These are phyloP conservation scores for Gossypium raimondii DNA, from an alignment of 345 rosid genomes.

Conservation along the genomic window DNA sequence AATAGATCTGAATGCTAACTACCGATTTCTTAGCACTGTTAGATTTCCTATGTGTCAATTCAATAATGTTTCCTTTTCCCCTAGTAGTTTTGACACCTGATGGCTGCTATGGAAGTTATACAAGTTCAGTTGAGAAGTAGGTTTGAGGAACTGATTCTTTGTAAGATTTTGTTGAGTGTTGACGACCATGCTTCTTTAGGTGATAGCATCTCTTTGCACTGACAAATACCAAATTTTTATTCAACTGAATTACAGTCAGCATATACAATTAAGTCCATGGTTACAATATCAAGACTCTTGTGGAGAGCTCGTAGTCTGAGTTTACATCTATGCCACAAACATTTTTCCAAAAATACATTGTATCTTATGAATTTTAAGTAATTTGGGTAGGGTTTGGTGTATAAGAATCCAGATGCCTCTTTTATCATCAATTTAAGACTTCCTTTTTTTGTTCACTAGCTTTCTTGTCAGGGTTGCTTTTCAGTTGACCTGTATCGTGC, in stretches of 20 bases:
- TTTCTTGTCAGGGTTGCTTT: background rate
- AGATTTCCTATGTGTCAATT: background rate
- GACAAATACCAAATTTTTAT: background rate
- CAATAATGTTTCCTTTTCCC: background rate
- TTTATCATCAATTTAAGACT: background rate
- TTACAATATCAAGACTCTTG: background rate
- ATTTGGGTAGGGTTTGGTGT: background rate
- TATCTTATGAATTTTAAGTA: background rate
- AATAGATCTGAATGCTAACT: background rate
- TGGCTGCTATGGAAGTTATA: background rate
- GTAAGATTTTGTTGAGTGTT: background rate
- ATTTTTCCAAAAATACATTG: background rate
- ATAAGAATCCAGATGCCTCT: background rate
- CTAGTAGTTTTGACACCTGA: background rate
- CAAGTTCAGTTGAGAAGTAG: too few relatives aligned
- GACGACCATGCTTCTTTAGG: background rate
- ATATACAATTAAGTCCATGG: background rate
- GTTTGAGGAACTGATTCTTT: background rate
- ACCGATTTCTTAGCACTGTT: background rate
- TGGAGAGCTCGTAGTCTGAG: background rate
- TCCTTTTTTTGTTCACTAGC: too few relatives aligned
- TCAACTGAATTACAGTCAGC: too few relatives aligned
- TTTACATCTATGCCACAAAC: background rate
- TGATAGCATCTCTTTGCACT: background rate
- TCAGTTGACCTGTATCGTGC: background rate